These are phyloP conservation scores for Cubamyces sp. DNA, from an alignment of 768 basidiomycete genomes.

Conservation along the genomic window DNA sequence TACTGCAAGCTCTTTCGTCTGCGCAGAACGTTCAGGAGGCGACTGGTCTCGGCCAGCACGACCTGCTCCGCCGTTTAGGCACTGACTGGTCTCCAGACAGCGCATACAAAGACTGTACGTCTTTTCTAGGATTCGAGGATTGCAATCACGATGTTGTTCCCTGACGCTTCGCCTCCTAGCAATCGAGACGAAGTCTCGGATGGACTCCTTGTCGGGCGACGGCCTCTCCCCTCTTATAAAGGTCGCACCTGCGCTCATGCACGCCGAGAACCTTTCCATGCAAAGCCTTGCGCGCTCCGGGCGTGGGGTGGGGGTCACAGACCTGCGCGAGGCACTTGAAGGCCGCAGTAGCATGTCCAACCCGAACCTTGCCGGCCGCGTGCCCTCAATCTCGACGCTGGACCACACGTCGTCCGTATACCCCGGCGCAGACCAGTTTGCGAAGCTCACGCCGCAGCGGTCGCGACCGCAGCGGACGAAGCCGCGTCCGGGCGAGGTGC, in stretches of 20 bases:
- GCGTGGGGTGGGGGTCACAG: constrained; percentile 83
- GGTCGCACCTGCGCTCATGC: constrained; percentile 86
- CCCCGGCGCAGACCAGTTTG: constrained; percentile 39
- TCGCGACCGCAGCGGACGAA: constrained; percentile 55
- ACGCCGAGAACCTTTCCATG: constrained; percentile 87
- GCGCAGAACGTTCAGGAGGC: constrained; percentile 60
- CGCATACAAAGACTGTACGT: constrained; percentile 78
- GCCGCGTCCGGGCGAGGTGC: constrained; percentile 68
- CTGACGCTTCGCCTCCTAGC: constrained; percentile 41
- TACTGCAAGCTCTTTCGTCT: constrained; percentile 59
- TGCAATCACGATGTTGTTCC: background rate
- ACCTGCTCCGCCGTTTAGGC: constrained; percentile 54
- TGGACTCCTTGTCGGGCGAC: constrained; percentile 66
- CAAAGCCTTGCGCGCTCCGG: constrained; percentile 81
- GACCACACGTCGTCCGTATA: constrained; percentile 63
- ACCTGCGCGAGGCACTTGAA: constrained; percentile 87
- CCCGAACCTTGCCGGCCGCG: constrained; percentile 59
- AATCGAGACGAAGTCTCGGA: constrained; percentile 54
- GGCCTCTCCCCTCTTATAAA: constrained; percentile 75
- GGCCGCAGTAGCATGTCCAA: constrained; percentile 85
- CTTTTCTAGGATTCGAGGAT: background rate
- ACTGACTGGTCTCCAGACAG: constrained; percentile 72
- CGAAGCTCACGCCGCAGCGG: constrained; percentile 55
- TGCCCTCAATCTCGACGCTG: constrained; percentile 77
- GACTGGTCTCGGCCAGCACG: constrained; percentile 62